Evolutionary conservation across 495 filamentous ascomycete species (phyloP).

Genomic region (Xylaria grammica): DNA sequence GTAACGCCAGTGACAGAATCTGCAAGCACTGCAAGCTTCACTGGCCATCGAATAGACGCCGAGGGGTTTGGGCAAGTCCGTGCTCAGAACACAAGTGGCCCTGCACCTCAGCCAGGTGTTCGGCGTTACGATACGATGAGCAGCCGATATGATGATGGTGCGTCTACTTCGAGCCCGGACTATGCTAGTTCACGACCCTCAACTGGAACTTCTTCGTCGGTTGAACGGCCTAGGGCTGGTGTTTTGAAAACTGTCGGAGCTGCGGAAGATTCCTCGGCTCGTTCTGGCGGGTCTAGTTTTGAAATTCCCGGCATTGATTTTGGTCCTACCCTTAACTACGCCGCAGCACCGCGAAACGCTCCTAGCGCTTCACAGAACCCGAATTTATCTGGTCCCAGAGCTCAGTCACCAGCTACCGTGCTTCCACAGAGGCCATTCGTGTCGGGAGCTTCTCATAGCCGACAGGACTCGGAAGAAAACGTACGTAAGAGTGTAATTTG

Average conservation of each 20-base stretch:
- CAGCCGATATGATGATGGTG: slow-evolving; percentile 54
- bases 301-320: slow-evolving; percentile 84
- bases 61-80: slow-evolving; percentile 61
- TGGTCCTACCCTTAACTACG: slow-evolving; percentile 79
- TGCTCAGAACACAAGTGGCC: slow-evolving; percentile 27
- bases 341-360: slow-evolving; percentile 35
- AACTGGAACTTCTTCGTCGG: slow-evolving; percentile 63
- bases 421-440: slow-evolving; percentile 46
- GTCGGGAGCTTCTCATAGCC: slow-evolving; percentile 42
- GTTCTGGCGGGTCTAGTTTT: slow-evolving; percentile 27
- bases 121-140: slow-evolving; percentile 43
- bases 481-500: slow-evolving; percentile 71
- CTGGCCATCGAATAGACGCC: slow-evolving; percentile 67
- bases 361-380: slow-evolving; percentile 6
- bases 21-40: slow-evolving; percentile 67
- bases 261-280: slow-evolving; percentile 37
- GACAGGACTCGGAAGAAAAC: slow-evolving; percentile 53
- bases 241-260: slow-evolving; percentile 81
- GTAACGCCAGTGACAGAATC: slow-evolving; percentile 34
- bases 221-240: slow-evolving; percentile 77
- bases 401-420: slow-evolving; percentile 46
- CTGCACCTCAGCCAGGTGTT: slow-evolving; percentile 22
- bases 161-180: slow-evolving; percentile 55
- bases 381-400: slow-evolving; percentile 34
- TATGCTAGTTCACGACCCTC: slow-evolving; percentile 76